Percentiles rank a stretch among this genome's conserved stretches.
phyloP scores from a whole-genome alignment of 306 rosid genomes.

The Rosa persica region DNA sequence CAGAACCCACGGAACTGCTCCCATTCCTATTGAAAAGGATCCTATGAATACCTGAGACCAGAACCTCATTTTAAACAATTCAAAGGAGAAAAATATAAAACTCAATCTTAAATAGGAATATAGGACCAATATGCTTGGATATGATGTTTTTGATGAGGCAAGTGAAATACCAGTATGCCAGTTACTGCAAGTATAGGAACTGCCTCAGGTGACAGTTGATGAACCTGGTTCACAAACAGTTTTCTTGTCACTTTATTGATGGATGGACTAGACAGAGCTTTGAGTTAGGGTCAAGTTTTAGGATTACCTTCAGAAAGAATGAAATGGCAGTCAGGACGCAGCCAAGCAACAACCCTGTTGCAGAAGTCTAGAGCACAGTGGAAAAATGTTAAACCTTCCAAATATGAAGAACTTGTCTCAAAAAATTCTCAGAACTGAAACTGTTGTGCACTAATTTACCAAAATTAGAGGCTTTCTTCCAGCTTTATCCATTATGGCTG shows the following conservation, averaged over 20 bases:
- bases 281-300: constrained; percentile 1
- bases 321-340: constrained; percentile 61
- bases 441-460: constrained; percentile 35
- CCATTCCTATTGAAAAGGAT: constrained; percentile 85
- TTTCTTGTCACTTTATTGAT: constrained; percentile 12
- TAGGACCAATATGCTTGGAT: not conserved
- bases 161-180: constrained; percentile 63
- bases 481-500: constrained; percentile 57
- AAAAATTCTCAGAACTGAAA: constrained; percentile 13
- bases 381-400: constrained; percentile 22
- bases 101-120: constrained; percentile 6
- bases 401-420: not conserved
- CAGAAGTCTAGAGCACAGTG: constrained; percentile 55
- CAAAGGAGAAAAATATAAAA: not conserved
- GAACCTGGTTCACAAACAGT: constrained; percentile 44
- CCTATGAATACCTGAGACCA: constrained; percentile 63
- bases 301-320: constrained; percentile 72
- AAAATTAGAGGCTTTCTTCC: constrained; percentile 87
- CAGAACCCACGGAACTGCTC: constrained; percentile 93
- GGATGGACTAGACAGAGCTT: constrained; percentile 6
- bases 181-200: constrained; percentile 67
- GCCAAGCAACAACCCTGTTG: constrained; percentile 64
- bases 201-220: constrained; percentile 41
- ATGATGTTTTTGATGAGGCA: constrained; percentile 4
- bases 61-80: not conserved